phyloP scores from a whole-genome alignment of 176 grass and related monocot species.

The Carex myosuroides region DNA sequence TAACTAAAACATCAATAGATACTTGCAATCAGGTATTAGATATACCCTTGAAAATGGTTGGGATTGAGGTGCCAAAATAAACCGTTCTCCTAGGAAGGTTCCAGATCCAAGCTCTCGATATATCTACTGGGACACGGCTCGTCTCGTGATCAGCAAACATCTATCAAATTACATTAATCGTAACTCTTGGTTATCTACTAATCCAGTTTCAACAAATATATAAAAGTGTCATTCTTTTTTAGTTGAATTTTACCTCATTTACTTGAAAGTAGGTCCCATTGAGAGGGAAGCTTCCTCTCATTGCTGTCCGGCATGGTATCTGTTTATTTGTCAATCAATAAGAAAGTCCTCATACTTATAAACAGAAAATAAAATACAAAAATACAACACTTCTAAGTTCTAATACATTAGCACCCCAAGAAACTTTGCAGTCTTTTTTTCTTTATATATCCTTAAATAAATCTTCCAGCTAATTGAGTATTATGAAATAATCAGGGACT shows the following conservation, averaged over 20 bases:
- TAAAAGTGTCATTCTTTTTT: neutral
- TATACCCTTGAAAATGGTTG: constrained; percentile 79
- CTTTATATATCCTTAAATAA: neutral
- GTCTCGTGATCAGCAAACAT: constrained; percentile 77
- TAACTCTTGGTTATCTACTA: constrained; percentile 1
- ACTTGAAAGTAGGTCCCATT: constrained; percentile 90
- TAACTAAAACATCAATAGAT: neutral
- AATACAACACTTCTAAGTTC: neutral
- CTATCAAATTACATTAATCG: constrained; percentile 28
- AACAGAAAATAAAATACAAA: constrained; percentile 19
- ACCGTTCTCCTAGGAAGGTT: constrained; percentile 67
- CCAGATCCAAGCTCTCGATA: constrained; percentile 68
- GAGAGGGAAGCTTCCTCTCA: constrained; percentile 82
- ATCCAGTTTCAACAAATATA: neutral
- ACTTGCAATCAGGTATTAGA: neutral
- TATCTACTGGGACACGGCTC: constrained; percentile 53
- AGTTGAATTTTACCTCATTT: constrained; percentile 47
- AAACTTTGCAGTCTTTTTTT: constrained; percentile 16
- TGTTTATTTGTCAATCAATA: constrained; percentile 41
- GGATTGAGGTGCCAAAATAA: constrained; percentile 69
- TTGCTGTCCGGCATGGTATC: constrained; percentile 85
- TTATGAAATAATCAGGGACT: neutral
- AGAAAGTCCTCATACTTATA: constrained; percentile 9
- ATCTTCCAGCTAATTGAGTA: neutral
- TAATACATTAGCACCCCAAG: neutral